phyloP scores from a whole-genome alignment of 495 filamentous ascomycete species.

The Aspergillus affinis region DNA sequence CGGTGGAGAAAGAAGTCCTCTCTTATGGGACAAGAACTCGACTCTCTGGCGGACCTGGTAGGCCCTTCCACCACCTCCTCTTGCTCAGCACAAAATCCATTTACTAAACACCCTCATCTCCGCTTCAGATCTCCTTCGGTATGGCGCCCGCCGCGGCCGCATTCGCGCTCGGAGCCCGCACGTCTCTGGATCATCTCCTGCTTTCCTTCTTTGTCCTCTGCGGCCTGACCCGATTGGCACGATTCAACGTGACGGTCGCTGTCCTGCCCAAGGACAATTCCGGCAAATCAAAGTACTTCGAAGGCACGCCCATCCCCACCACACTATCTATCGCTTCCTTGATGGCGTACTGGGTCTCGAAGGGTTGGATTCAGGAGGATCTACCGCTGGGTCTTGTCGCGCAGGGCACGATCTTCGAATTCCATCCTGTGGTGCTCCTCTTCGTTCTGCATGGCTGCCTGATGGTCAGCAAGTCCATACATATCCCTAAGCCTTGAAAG shows the following conservation, averaged over 20 bases:
- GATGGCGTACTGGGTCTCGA: constrained; percentile 86
- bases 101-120: constrained; percentile 10
- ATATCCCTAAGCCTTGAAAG: constrained; percentile 87
- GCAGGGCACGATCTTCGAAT: constrained; percentile 68
- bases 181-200: constrained; percentile 77
- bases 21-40: constrained; percentile 96
- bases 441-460: constrained; percentile 84
- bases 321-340: constrained; percentile 72
- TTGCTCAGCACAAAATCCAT: background rate
- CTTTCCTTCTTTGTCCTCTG: constrained; percentile 92
- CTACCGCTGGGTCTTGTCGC: constrained; percentile 68
- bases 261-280: constrained; percentile 84
- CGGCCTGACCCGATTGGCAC: constrained; percentile 87
- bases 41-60: constrained; percentile 97
- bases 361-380: constrained; percentile 75
- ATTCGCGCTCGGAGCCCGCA: constrained; percentile 88
- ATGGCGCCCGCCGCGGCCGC: constrained; percentile 82
- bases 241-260: constrained; percentile 94
- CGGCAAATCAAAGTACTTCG: constrained; percentile 92
- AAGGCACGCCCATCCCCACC: constrained; percentile 94
- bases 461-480: constrained; percentile 93
- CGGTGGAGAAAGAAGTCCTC: constrained; percentile 94
- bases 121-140: constrained; percentile 85
- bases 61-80: constrained; percentile 13
- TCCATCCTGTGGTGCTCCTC: constrained; percentile 80